Evolutionary conservation across 495 filamentous ascomycete species (phyloP).

Genomic region (Penicillium riverlandense): DNA sequence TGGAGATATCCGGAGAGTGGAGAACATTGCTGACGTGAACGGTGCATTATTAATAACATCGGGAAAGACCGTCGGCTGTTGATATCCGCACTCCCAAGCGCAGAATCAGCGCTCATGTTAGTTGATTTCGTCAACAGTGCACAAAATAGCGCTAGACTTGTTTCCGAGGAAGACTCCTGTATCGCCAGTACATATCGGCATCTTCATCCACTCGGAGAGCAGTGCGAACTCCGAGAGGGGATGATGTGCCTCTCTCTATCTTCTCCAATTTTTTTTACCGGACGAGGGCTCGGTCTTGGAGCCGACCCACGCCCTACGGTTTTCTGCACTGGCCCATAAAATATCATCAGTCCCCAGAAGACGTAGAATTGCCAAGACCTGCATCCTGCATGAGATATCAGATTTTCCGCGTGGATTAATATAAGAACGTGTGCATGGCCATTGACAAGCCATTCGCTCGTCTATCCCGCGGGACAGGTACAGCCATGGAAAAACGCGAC

Average conservation of each 20-base stretch:
- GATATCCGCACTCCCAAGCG: too few relatives aligned
- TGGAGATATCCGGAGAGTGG: not conserved
- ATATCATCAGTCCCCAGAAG: not conserved
- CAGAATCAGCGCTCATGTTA: too few relatives aligned
- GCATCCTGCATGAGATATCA: not conserved
- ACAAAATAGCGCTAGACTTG: too few relatives aligned
- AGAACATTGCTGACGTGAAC: too few relatives aligned
- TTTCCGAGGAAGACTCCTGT: too few relatives aligned
- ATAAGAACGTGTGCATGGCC: too few relatives aligned
- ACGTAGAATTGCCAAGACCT: not conserved
- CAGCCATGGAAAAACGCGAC: slow-evolving; percentile 12
- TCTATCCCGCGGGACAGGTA: not conserved
- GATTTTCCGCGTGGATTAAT: not conserved
- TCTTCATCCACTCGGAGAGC: not conserved
- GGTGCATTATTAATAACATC: too few relatives aligned
- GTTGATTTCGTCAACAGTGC: too few relatives aligned
- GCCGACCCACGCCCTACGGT: not conserved
- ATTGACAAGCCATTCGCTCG: too few relatives aligned
- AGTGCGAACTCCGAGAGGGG: not conserved
- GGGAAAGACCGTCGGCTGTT: too few relatives aligned
- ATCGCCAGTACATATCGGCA: too few relatives aligned
- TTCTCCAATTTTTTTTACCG: not conserved
- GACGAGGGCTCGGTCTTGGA: not conserved
- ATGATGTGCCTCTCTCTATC: not conserved
- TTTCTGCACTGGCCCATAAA: not conserved